Base-by-base conservation (phyloP, 2,329 filamentous ascomycete species). In the Plenodomus biglobosus region DNA sequence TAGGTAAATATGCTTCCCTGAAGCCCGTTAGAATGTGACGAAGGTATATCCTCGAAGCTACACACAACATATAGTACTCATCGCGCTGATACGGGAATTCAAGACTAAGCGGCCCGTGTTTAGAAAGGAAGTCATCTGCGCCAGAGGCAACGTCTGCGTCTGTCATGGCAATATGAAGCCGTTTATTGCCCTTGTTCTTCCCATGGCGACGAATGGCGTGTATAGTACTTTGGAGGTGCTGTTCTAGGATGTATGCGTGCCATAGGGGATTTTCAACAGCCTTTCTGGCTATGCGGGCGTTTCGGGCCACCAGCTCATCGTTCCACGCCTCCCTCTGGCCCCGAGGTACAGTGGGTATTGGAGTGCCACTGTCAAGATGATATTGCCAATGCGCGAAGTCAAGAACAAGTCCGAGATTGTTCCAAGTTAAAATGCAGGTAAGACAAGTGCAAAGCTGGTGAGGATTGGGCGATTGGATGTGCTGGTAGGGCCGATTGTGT, bases 381-480 rank as follows among this genome's bases (percentile, higher is more conserved):
- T 58, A 38, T 57, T 84, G 82, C 78, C 80, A 85, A 58, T 80
- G 72, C 0, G 79, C 76, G 56, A 84, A 80, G 56, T 85, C 82
- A 10, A 84, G 73, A 11, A 76, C 68, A 0, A 83, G 57, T 48
- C 75, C 76, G 5, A 85, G 74, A 13, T 79, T 76, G 54, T 81
- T 81, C 82, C 82, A 85, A 2, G 78, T 74, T 32, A 82, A 59
- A 37, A 80, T 66, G 58, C 82, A 85, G 0, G 78, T 80, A 20
- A 81, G 64, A 57, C 82, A 85, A 1, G 79, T 81, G 67, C 82
- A 85, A 3, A 81, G 65, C n/a, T 74, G 60, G 10, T 62, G 43
- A 0, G 74, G 70, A 51, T 84, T 74, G 0, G 78, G 75, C 1
- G 71, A 53, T 34, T 69, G 69, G 17, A 84, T 72, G 58, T 84